Evolutionary conservation across 2,329 filamentous ascomycete species (phyloP).

Genomic region (Stemphylium beticola): DNA sequence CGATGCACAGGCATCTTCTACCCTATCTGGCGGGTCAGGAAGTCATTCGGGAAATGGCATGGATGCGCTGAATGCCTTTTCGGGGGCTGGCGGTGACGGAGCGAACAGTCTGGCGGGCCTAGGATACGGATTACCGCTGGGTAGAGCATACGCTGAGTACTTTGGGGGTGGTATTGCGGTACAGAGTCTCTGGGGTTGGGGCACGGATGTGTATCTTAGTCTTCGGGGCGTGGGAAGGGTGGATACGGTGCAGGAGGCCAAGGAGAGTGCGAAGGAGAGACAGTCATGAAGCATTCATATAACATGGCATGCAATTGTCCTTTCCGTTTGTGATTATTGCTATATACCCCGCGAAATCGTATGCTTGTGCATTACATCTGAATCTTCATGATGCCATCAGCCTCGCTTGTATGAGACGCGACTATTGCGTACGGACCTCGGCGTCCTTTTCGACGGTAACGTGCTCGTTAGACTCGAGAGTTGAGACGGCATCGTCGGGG

Average conservation of each 20-base stretch:
- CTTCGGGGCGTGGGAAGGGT: slow-evolving; percentile 64
- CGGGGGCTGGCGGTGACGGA: slow-evolving; percentile 71
- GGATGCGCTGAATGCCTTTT: slow-evolving; percentile 77
- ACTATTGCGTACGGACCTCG: slow-evolving; percentile 73
- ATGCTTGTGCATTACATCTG: slow-evolving; percentile 10
- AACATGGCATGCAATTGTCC: background rate
- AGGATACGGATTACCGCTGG: slow-evolving; percentile 89
- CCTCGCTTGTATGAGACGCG: background rate
- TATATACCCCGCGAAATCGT: slow-evolving; percentile 10
- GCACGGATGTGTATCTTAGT: slow-evolving; percentile 70
- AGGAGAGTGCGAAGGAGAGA: slow-evolving; percentile 2
- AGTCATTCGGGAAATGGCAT: slow-evolving; percentile 46
- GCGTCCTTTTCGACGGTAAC: slow-evolving; percentile 80
- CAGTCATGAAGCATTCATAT: slow-evolving; percentile 1
- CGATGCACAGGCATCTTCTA: slow-evolving; percentile 62
- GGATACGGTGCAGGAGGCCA: slow-evolving; percentile 22
- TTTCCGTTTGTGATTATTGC: slow-evolving; percentile 1
- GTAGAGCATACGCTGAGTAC: slow-evolving; percentile 94
- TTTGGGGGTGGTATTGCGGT: slow-evolving; percentile 94
- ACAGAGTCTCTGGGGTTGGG: slow-evolving; percentile 97
- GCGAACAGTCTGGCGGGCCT: slow-evolving; percentile 85
- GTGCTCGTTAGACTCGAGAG: slow-evolving; percentile 72
- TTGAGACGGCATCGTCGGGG: slow-evolving; percentile 68
- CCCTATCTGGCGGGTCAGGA: slow-evolving; percentile 47
- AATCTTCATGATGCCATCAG: slow-evolving; percentile 12